These are phyloP conservation scores for Mycena vulgaris DNA, from an alignment of 768 basidiomycete genomes.

Conservation along the genomic window DNA sequence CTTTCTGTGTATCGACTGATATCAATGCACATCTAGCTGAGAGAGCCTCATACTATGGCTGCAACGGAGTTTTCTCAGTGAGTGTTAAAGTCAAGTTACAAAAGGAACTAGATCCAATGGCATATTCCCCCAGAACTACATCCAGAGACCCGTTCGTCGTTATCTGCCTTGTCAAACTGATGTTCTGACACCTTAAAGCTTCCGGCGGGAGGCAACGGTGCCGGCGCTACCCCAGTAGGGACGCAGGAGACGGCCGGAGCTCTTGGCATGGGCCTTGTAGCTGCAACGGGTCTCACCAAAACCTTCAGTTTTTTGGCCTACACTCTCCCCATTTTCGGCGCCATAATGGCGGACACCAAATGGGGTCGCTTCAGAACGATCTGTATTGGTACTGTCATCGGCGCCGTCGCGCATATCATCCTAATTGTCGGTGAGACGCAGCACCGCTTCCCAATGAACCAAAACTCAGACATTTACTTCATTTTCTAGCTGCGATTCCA, in stretches of 20 bases:
- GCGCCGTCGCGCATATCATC: constrained; percentile 41
- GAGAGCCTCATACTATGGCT: constrained; percentile 34
- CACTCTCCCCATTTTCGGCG: constrained; percentile 51
- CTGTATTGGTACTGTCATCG: constrained; percentile 46
- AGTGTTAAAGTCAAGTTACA: background rate
- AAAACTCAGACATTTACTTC: background rate
- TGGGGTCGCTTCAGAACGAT: constrained; percentile 61
- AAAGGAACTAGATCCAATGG: background rate
- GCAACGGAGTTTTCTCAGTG: constrained; percentile 11
- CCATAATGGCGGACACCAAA: constrained; percentile 56
- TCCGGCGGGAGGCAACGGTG: constrained; percentile 46
- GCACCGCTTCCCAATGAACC: background rate
- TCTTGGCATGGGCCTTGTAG: constrained; percentile 43
- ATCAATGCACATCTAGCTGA: constrained; percentile 6
- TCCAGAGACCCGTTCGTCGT: constrained; percentile 40
- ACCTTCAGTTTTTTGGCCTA: constrained; percentile 48
- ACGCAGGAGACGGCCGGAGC: constrained; percentile 40
- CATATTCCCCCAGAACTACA: constrained; percentile 46
- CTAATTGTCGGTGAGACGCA: constrained; percentile 27
- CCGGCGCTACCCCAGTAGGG: constrained; percentile 46
- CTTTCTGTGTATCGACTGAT: background rate
- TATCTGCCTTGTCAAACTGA: background rate
- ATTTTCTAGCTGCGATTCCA: constrained; percentile 33
- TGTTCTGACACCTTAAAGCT: constrained; percentile 12
- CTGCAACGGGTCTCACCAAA: constrained; percentile 45